A percentile compares a stretch with the other conserved stretches of the same genome.
Conservation (phyloP, 2,329 filamentous ascomycete species). For the Sporothrix brasiliensis region DNA sequence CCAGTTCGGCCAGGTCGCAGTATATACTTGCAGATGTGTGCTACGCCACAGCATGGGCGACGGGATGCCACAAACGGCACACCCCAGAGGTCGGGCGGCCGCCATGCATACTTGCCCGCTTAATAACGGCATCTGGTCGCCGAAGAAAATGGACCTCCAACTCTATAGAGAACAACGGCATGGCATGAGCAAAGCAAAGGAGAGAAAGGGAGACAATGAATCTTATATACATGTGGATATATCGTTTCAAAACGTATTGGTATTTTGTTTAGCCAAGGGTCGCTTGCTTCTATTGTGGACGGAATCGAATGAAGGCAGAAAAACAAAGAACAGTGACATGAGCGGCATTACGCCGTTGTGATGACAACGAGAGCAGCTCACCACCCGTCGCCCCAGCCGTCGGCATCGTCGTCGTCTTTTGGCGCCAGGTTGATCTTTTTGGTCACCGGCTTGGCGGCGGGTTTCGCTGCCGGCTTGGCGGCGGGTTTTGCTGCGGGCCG, state of each 20-base stretch:
- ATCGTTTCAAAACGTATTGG: conserved; percentile 4
- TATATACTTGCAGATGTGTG: not conserved
- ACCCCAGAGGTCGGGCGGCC: not conserved
- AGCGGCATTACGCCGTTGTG: not conserved
- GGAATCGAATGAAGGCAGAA: not conserved
- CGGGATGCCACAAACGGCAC: conserved; percentile 11
- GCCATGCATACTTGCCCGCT: too few species aligned
- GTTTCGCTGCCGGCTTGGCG: conserved; percentile 55
- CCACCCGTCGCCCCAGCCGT: conserved; percentile 70
- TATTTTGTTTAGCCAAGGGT: not conserved
- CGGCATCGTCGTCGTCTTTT: conserved; percentile 60
- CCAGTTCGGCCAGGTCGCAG: too few species aligned
- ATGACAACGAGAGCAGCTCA: conserved; percentile 38
- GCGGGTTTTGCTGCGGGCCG: conserved; percentile 52
- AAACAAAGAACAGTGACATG: not conserved
- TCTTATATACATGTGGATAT: not conserved
- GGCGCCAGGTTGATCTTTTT: conserved; percentile 74
- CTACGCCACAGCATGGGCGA: not conserved
- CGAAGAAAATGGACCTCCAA: not conserved
- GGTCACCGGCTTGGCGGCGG: conserved; percentile 50
- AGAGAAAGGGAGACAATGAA: not conserved
- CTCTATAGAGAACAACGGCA: not conserved
- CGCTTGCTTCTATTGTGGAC: conserved; percentile 1
- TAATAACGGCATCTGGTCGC: not conserved
- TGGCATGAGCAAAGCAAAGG: too few species aligned